Conservation (phyloP, 108 stramenopile genomes). For the Pseudonitzschia pungens region DNA sequence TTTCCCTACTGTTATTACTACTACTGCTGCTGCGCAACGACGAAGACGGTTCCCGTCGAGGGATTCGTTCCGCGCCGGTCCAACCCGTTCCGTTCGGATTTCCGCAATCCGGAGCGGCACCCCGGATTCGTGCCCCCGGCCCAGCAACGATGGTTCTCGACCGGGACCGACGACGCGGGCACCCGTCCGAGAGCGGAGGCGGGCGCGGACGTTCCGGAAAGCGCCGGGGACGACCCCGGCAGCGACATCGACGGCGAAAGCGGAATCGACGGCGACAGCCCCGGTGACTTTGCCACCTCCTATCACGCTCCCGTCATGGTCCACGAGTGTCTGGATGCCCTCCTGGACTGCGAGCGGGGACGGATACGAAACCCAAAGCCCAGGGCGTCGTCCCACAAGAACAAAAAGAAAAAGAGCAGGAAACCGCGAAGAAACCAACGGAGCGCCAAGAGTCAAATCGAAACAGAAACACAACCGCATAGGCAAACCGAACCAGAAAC, state of each 20-base stretch:
- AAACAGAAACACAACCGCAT: too few species aligned
- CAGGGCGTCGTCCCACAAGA: background rate
- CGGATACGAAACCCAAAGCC: slow-evolving; percentile 17
- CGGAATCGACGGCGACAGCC: background rate
- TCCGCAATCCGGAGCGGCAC: too few species aligned
- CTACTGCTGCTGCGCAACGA: background rate
- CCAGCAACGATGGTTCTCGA: background rate
- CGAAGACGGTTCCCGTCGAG: background rate
- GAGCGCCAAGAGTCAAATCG: too few species aligned
- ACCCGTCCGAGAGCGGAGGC: too few species aligned
- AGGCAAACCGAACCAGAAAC: too few species aligned
- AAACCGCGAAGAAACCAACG: background rate
- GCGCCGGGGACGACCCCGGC: too few species aligned
- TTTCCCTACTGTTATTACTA: background rate
- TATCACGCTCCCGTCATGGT: slow-evolving; percentile 90
- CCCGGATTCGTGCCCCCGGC: background rate
- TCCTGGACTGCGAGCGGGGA: slow-evolving; percentile 49
- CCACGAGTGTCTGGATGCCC: slow-evolving; percentile 73
- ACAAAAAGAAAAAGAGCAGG: slow-evolving; percentile 17
- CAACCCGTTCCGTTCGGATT: too few species aligned
- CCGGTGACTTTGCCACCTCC: slow-evolving; percentile 55
- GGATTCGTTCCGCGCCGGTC: slow-evolving; percentile 1
- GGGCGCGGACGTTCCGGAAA: too few species aligned
- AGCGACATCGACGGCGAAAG: background rate
- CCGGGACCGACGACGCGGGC: background rate